Evolutionary conservation across 192 early-diverging fungal genomes (phyloP), one percentile per base, ranked within the genome.

Genomic region (Phlyctochytrium bullatum): DNA sequence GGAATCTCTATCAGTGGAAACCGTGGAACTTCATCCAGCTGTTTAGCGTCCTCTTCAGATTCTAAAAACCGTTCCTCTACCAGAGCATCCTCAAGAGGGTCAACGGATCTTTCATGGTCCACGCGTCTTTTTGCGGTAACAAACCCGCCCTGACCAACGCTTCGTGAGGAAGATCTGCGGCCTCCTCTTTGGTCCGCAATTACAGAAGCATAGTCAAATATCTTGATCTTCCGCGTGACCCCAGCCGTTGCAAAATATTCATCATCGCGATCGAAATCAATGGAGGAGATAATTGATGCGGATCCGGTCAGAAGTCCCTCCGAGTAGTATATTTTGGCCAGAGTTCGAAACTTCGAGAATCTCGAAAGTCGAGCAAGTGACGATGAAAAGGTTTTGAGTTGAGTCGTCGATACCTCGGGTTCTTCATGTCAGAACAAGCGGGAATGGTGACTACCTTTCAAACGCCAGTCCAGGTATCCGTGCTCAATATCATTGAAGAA

Each of bases 161-260:
- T 50, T 50, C 40, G 12, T 50, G 40, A 14, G 40, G 12, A 10
- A n/a, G n/a, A n/a, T n/a, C 40, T 14, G 12, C 40, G 12, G 10
- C 40, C 40, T 50, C 40, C 40, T 84, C 74, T 33, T 72, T 58
- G 75, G 61, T 83, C 71, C 16, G 40, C 47, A 14, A 80, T 54
- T 3, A 84, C 83, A 31, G 73, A 79, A 2, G 76, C 81, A 71
- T 89, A 96, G 34, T 96, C 93, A 75, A 88, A 98, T 24, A 98
- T 88, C 73, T 95, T 95, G 81, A 98, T 94, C 64, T 93, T 92
- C 62, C 88, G 88, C 3, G 90, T 92, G 1, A 96, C 93, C 20
- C 96, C 96, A 34, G 91, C 96, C 0, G 90, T 91, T 0, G 95
- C 96, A 85, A 98, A 96, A 50, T 89, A 90, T 74, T 94, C 91